A percentile compares a stretch with the other conserved stretches of the same genome.
Conservation (phyloP, 2,329 filamentous ascomycete species). For the Cryoendolithus antarcticus region DNA sequence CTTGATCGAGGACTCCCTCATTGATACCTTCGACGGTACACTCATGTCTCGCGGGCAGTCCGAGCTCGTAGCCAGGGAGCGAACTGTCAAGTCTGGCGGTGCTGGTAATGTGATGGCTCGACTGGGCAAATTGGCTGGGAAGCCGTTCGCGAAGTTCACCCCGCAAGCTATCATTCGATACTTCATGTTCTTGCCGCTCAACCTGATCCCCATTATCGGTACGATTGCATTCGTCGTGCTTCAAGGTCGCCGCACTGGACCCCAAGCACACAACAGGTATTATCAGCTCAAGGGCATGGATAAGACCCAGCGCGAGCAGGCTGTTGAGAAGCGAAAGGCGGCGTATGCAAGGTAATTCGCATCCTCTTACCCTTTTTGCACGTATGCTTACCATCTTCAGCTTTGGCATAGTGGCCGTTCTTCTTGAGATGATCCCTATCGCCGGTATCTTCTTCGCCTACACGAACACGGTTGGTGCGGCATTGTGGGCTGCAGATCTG, state of each 20-base stretch:
- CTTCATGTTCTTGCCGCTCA: slow-evolving; percentile 76
- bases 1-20: slow-evolving; percentile 66
- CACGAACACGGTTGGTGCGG: slow-evolving; percentile 84
- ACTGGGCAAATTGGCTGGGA: slow-evolving; percentile 44
- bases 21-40: slow-evolving; percentile 78
- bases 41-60: slow-evolving; percentile 43
- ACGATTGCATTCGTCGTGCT: slow-evolving; percentile 68
- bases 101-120: slow-evolving; percentile 41
- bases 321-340: slow-evolving; percentile 56
- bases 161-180: slow-evolving; percentile 58
- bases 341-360: slow-evolving; percentile 73
- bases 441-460: slow-evolving; percentile 75
- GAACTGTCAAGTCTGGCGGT: slow-evolving; percentile 50
- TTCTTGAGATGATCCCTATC: slow-evolving; percentile 75
- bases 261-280: slow-evolving; percentile 52
- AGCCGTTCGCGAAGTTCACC: slow-evolving; percentile 41
- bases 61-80: slow-evolving; percentile 58
- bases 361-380: slow-evolving; percentile 10
- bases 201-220: slow-evolving; percentile 85
- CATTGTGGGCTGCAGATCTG: slow-evolving; percentile 72
- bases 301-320: slow-evolving; percentile 49
- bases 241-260: slow-evolving; percentile 46
- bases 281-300: slow-evolving; percentile 87
- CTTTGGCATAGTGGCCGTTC: slow-evolving; percentile 64
- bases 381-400: slow-evolving; percentile 20